phyloP scores from a whole-genome alignment of 257 asterid species.

The Avicennia marina region DNA sequence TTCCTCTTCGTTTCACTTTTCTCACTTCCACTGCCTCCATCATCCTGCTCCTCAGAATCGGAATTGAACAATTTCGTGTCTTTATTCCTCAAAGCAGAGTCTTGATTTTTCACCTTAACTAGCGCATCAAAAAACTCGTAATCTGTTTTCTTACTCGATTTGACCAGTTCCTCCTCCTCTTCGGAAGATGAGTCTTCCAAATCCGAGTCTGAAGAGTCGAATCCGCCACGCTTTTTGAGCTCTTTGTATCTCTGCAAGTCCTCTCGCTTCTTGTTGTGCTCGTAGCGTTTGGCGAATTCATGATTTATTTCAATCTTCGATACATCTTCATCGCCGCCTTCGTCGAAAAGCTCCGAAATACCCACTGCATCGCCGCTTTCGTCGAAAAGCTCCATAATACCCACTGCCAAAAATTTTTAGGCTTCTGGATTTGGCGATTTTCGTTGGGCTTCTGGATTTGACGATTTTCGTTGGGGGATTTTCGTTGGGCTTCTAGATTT shows the following conservation, averaged over 20 bases:
- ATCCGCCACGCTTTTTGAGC: constrained; percentile 59
- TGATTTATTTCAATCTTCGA: too few species aligned
- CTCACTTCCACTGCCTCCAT: constrained; percentile 7
- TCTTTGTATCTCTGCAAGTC: constrained; percentile 60
- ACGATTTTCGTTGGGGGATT: too few species aligned
- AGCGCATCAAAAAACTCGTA: too few species aligned
- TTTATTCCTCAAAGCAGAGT: too few species aligned
- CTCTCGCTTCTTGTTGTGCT: constrained; percentile 80
- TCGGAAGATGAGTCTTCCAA: too few species aligned
- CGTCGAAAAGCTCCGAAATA: constrained; percentile 40
- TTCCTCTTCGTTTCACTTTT: constrained; percentile 16
- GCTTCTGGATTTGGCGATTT: too few species aligned
- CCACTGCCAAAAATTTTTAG: constrained; percentile 24
- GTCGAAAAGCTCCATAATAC: constrained; percentile 40
- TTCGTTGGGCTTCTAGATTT: too few species aligned
- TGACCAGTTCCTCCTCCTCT: too few species aligned
- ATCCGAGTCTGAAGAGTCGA: constrained; percentile 32
- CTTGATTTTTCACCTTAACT: too few species aligned
- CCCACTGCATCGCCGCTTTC: constrained; percentile 27
- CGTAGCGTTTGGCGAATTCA: constrained; percentile 67
- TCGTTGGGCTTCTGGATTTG: too few species aligned
- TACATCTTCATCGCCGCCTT: constrained; percentile 31
- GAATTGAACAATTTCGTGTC: constrained; percentile 62
- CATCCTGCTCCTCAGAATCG: constrained; percentile 29
- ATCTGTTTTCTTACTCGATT: too few species aligned